These are phyloP conservation scores for Solanum tacnaense DNA, from an alignment of 257 asterid genomes.

Conservation along the genomic window DNA sequence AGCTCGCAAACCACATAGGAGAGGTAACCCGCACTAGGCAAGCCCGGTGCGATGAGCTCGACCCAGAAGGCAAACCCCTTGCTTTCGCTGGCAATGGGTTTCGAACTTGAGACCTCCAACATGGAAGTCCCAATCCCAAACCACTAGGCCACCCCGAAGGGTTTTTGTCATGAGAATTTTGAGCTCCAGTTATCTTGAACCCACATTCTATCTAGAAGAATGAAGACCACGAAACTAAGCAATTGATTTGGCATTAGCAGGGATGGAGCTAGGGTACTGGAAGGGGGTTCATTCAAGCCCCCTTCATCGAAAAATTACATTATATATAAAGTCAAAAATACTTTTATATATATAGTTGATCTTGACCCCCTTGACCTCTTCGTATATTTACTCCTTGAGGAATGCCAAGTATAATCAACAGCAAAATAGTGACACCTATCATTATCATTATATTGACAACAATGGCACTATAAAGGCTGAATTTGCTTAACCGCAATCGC, in stretches of 20 bases:
- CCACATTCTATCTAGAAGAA: not conserved
- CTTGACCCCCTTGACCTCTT: not conserved
- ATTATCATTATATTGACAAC: not conserved
- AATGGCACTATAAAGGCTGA: not conserved
- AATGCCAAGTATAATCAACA: not conserved
- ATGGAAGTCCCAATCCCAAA: no score
- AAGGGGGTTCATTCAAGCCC: not conserved
- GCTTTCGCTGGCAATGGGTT: no score
- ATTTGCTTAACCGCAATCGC: not conserved
- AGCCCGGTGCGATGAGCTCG: no score
- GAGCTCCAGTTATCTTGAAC: not conserved
- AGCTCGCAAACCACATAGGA: no score
- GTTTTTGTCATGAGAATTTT: not conserved
- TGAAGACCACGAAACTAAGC: not conserved
- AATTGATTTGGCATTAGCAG: not conserved
- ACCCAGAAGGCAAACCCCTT: no score
- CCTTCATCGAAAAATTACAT: not conserved
- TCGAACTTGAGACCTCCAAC: no score
- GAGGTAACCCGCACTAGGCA: no score
- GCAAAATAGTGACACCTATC: not conserved
- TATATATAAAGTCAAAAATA: not conserved
- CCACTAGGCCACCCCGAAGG: no score
- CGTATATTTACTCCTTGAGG: not conserved
- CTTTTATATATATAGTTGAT: not conserved
- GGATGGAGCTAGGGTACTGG: not conserved